Percentiles rank a stretch among this genome's conserved stretches.
Evolutionary conservation across 441 rosid genomes (phyloP).

Genomic region (Corymbia citriodora): DNA sequence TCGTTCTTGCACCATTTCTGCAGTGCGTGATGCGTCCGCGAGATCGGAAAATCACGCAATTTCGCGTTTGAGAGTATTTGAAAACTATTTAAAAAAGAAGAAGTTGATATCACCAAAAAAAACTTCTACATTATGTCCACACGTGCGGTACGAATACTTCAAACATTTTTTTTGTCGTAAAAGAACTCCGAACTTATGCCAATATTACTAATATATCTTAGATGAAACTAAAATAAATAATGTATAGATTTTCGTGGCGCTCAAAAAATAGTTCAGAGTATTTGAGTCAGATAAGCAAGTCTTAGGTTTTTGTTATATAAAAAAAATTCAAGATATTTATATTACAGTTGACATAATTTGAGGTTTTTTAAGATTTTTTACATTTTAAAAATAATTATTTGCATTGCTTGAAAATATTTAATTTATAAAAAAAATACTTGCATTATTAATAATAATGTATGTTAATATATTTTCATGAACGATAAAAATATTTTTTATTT

Average conservation of each 20-base stretch:
- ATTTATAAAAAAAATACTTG: neutral
- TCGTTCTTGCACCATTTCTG: too few species aligned
- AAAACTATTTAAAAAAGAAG: fast-evolving
- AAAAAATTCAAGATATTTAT: too few species aligned
- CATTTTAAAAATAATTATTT: neutral
- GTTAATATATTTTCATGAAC: neutral
- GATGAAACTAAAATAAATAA: neutral
- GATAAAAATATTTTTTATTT: neutral
- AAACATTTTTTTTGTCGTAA: too few species aligned
- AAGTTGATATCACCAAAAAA: neutral
- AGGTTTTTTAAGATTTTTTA: too few species aligned
- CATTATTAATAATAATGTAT: neutral
- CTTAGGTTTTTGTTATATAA: too few species aligned
- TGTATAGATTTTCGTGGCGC: neutral
- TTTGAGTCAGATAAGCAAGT: neutral
- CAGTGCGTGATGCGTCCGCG: neutral
- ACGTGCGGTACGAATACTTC: too few species aligned
- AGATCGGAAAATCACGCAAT: neutral
- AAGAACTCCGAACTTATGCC: too few species aligned
- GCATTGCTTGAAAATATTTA: fast-evolving
- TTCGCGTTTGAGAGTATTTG: neutral
- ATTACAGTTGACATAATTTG: too few species aligned
- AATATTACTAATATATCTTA: too few species aligned
- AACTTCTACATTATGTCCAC: fast-evolving
- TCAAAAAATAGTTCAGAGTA: fast-evolving